Base-by-base conservation (phyloP, 2,329 filamentous ascomycete genomes). In the Alternaria brassicicola region DNA sequence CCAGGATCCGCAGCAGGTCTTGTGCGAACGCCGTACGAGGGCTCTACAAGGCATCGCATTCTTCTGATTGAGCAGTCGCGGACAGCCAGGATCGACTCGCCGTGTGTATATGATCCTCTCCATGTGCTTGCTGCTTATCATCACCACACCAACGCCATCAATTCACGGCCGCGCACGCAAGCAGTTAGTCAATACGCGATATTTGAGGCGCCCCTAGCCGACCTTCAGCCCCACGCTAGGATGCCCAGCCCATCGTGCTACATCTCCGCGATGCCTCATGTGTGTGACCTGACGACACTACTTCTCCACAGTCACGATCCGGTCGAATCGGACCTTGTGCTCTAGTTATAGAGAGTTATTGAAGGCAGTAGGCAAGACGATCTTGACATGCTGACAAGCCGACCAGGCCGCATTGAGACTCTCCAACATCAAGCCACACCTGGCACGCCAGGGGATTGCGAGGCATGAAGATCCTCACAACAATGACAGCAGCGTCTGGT, bases 91-190 rank as follows among this genome's bases (percentile, higher is more conserved):
- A 52, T 57, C 53, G 48, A 62, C 60, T 70, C 58, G 63, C 53
- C 50, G 62, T 59, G 62, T 59, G 60, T 43, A 33, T 26, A 56
- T 56, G 56, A 52, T 55, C 59, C 59, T 64, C 61, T 58, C 55
- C 61, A 65, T 69, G 62, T 68, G 61, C 61, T 68, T 68, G 61
- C 60, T 68, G 61, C 61, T 67, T 68, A 59, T 62, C 65, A 60
- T 70, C 60, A 70, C 62, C 65, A 67, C 66, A 54, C 57, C 64
- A 67, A 72, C 68, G 67, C 69, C 63, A 71, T 72, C 62, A 51
- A 52, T 59, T 66, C 63, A 69, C 61, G 68, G 67, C 66, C 64
- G 63, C 60, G 52, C 63, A 59, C 59, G 55, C 60, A 56, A 63
- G 52, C 42, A 54, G 49, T 64, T 73, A 72, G 69, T 62, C 62